phyloP scores from a whole-genome alignment of 805 yeast genomes.

The Candida lessepsii region DNA sequence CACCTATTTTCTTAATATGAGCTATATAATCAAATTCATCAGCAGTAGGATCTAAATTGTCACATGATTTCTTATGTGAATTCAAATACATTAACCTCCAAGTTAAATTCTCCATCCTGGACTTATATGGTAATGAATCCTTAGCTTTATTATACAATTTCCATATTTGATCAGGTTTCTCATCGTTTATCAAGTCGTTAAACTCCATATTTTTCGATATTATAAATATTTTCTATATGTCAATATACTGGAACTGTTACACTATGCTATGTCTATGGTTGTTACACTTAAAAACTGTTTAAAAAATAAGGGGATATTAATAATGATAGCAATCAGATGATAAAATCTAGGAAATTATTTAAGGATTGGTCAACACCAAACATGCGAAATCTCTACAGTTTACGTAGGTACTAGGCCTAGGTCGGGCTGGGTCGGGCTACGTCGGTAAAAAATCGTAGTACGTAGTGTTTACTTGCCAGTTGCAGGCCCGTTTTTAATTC shows the following conservation, averaged over 20 bases:
- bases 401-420: neutral
- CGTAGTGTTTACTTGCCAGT: too few relatives aligned
- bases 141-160: constrained; percentile 77
- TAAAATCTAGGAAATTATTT: neutral
- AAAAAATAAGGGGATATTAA: too few relatives aligned
- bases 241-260: too few relatives aligned
- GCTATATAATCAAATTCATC: constrained; percentile 65
- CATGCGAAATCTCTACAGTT: neutral
- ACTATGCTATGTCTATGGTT: too few relatives aligned
- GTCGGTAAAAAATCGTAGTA: too few relatives aligned
- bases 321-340: neutral
- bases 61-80: constrained; percentile 9
- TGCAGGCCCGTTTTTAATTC: too few relatives aligned
- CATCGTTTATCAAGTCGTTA: constrained; percentile 10
- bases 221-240: too few relatives aligned
- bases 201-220: constrained; percentile 8
- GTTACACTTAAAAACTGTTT: too few relatives aligned
- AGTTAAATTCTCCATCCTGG: constrained; percentile 78
- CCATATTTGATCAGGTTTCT: constrained; percentile 51
- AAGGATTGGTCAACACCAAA: constrained; percentile 4
- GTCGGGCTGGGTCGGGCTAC: constrained; percentile 1
- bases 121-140: constrained; percentile 68
- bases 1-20: constrained; percentile 57
- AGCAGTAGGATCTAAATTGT: constrained; percentile 40
- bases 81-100: constrained; percentile 81